Evolutionary conservation across 805 yeast genomes (phyloP), one percentile per base, ranked within the genome.

Genomic region (Pichia nakasei): DNA sequence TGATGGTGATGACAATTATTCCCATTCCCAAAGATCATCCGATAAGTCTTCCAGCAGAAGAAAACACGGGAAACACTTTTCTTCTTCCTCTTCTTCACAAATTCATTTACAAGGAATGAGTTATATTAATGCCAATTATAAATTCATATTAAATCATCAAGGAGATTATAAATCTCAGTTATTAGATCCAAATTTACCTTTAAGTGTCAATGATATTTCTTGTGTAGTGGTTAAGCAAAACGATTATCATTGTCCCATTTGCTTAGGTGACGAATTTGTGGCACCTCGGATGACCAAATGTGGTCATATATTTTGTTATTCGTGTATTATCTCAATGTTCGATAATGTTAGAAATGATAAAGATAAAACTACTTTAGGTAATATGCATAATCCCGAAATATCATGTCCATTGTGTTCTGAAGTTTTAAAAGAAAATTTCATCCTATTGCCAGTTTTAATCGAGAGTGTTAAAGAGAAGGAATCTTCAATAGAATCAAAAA

Each of bases 271-370:
- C 41, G 80, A 79, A 13, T 85, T 93, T 13, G 75, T 84, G 17
- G 96, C 97, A 0, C 97, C 98, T 2, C 69, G 97, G 44, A 94
- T 93, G 97, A 80, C 87, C 24, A 73, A 80, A 12, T 93, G 99
- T 66, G 98, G 99, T 5, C 99, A 93, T 58, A 73, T 88, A 15
- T 77, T 93, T 56, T 93, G 99, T 58, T 70, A 77, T 44, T 77
- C 88, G 13, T 93, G 99, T 60, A 62, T 91, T 26, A 60, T 88
- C 44, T 75, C 88, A 37, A 76, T 85, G 54, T 65, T 86, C 37
- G 83, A 76, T 32, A 77, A 80, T 18, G 45, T 50, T 21, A 44
- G 37, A 37, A 39, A 46, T 35, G 50, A 49, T 31, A 56, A 63
- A 7, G 59, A 63, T 5, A 60, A 63, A 7, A 61, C 49, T n/a